Evolutionary conservation across 495 filamentous ascomycete genomes (phyloP), one percentile per base, ranked within the genome.

Genomic region (Penicillium pulvis): DNA sequence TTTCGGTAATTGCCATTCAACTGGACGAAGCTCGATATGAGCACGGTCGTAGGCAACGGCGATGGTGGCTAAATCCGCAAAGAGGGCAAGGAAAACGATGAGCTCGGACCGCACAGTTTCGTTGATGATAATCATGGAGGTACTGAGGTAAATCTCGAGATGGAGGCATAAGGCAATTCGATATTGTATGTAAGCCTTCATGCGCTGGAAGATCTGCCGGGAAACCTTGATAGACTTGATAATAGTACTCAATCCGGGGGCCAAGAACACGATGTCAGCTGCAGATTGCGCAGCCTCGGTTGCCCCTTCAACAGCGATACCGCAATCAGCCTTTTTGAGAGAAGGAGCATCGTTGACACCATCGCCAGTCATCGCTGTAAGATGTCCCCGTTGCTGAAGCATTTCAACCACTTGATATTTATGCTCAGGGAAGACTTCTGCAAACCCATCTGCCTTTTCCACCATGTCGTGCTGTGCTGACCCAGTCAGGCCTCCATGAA

Each of bases 151-250:
- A 67, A 90, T 83, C 76, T 90, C 87, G 66, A 90, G 75, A 74
- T 90, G 87, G 52, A 90, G 78, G 73, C 87, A 90, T 90, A 86
- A 60, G 89, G n/a, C n/a, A n/a, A n/a, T n/a, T n/a, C n/a, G n/a
- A n/a, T n/a, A n/a, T n/a, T n/a, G n/a, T n/a, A n/a, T 89, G 69
- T 90, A 90, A 36, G 87, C 83, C 83, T 90, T 90, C 87, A 90
- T 90, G 65, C 87, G 87, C 79, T 90, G 87, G 85, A 90, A 90
- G 68, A 90, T 90, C 74, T 90, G 84, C 67, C 87, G 86, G 63
- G 87, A 84, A 63, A 87, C 85, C 81, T 90, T 90, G 79, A 90
- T 90, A 60, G 87, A 85, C 71, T 85, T 81, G 69, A 90, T 87
- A 50, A 90, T 90, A 61, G 87, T 90, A 77, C 76, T 81, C 44